Evolutionary conservation across 495 filamentous ascomycete species (phyloP), one percentile per base, ranked within the genome.

Genomic region (Venustampulla echinocandica): DNA sequence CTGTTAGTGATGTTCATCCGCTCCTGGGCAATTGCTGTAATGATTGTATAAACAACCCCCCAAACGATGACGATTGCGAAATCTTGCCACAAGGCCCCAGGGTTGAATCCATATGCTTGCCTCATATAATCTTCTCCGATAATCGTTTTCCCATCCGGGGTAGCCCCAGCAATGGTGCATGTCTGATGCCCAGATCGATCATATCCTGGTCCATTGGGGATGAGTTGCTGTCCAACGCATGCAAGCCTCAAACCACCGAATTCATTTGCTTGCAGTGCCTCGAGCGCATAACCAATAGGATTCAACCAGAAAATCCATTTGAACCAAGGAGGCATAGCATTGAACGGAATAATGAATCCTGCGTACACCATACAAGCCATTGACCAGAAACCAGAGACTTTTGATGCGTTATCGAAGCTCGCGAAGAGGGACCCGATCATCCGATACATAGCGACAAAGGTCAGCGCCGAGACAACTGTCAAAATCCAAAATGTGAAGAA

Each of bases 361-460:
- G n/a, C n/a, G n/a, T n/a, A n/a, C n/a, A n/a, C n/a, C n/a, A n/a
- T n/a, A n/a, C n/a, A n/a, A n/a, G n/a, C n/a, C n/a, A n/a, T n/a
- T n/a, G n/a, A n/a, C n/a, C n/a, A n/a, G n/a, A n/a, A n/a, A n/a
- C 83, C 82, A 41, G 74, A 70, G 56, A 87, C 85, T 9, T 81
- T 71, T 32, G 86, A 79, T 2, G 84, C 52, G 38, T 84, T 81
- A 56, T 87, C 79, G 35, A 88, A 84, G 1, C 73, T 75, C 0
- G 81, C 81, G 2, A 79, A 85, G 4, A 87, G 60, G 5, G 80
- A 73, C 1, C 81, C 84, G 53, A 88, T 85, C 81, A 87, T 86
- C 11, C 84, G 77, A 54, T 84, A 87, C 21, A 87, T 50, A 5
- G 44, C 24, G 0, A 82, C 87, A 28, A 85, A 70, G 52, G 72